Conservation (phyloP, 1,139 yeast genomes). For the Geotrichum carabidarum region DNA sequence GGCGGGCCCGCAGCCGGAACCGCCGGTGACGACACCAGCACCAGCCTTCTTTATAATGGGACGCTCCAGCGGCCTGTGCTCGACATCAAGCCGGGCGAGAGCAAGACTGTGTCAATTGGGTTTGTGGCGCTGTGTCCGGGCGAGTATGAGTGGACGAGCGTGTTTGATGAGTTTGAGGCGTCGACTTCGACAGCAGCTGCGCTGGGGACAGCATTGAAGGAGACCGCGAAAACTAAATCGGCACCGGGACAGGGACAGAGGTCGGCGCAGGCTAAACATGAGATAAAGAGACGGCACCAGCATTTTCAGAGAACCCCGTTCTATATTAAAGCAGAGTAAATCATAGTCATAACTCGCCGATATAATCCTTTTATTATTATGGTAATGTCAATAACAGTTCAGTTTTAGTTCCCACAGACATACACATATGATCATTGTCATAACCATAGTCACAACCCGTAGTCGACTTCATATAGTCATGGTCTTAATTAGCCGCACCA, state of each 20-base stretch:
- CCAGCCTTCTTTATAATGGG: conserved; percentile 48
- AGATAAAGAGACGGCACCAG: background rate
- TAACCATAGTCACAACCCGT: no score
- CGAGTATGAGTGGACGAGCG: conserved; percentile 72
- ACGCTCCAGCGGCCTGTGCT: conserved; percentile 52
- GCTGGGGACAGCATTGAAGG: background rate
- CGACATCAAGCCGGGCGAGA: conserved; percentile 44
- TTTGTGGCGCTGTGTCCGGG: conserved; percentile 64
- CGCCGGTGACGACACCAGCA: background rate
- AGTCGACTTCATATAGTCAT: no score
- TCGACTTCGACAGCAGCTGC: background rate
- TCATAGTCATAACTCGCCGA: no score
- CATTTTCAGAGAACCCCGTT: conserved; percentile 38
- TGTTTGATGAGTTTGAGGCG: conserved; percentile 46
- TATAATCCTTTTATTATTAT: no score
- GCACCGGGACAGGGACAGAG: background rate
- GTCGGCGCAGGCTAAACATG: background rate
- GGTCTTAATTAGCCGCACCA: no score
- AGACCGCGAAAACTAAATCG: background rate
- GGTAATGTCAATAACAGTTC: no score
- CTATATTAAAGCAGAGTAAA: conserved; percentile 32
- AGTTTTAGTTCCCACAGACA: background rate
- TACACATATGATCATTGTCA: no score
- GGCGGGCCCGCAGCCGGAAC: background rate
- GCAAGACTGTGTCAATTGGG: conserved; percentile 45